A percentile compares a stretch with the other conserved stretches of the same genome.
Evolutionary conservation across 1,284 basidiomycete genomes (phyloP).

Genomic region (Papiliotrema fonsecae): DNA sequence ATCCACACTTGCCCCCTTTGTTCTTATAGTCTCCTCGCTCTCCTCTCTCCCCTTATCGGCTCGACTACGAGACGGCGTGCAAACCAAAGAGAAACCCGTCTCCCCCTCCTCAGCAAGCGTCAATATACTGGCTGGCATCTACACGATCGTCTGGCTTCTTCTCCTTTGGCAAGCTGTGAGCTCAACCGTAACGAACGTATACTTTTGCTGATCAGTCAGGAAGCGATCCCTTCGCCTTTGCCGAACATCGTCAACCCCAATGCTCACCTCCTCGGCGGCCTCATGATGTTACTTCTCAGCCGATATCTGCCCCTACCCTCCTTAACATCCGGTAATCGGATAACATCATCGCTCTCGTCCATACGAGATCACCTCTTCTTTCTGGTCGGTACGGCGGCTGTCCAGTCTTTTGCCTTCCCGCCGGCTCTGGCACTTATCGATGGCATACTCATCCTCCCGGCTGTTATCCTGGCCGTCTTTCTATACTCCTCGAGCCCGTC

Average conservation of each 20-base stretch:
- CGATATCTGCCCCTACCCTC: slow-evolving; percentile 25
- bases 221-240: not conserved
- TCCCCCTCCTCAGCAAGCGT: not conserved
- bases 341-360: slow-evolving; percentile 4
- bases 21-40: not conserved
- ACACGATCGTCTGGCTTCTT: not conserved
- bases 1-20: not conserved
- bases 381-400: slow-evolving; percentile 20
- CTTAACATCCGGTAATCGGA: slow-evolving; percentile 2
- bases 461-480: slow-evolving; percentile 11
- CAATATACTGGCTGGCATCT: not conserved
- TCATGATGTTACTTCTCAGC: slow-evolving; percentile 10
- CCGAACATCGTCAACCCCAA: slow-evolving; percentile 1
- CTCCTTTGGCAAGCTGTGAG: not conserved
- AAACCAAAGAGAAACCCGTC: slow-evolving; percentile 1
- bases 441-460: slow-evolving; percentile 19
- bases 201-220: not conserved
- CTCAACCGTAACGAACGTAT: too few relatives aligned
- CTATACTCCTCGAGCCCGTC: not conserved
- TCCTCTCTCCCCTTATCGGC: not conserved
- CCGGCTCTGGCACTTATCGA: slow-evolving; percentile 25
- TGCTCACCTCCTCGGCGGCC: not conserved
- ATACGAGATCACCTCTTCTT: slow-evolving; percentile 18
- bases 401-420: slow-evolving; percentile 37
- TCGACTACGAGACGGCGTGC: not conserved